Percentiles rank a stretch among this genome's conserved stretches.
Conservation (phyloP, 1,284 basidiomycete species). For the Dichomitus squalens region DNA sequence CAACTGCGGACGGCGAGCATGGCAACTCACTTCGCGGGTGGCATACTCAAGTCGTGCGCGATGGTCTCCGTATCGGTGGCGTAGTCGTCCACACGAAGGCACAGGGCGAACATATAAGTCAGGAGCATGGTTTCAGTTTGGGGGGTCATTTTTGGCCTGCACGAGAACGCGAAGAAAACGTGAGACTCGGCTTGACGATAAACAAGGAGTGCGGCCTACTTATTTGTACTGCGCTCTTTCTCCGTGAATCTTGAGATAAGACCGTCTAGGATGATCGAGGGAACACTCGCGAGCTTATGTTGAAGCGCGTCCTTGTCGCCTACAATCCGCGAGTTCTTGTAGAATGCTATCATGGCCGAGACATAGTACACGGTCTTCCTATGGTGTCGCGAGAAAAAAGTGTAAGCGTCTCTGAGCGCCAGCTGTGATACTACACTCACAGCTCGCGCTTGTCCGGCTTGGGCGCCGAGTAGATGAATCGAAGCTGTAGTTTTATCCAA, state of each 20-base stretch:
- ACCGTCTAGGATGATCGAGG: conserved; percentile 70
- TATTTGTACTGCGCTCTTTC: conserved; percentile 57
- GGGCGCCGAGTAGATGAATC: conserved; percentile 41
- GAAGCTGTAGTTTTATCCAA: conserved; percentile 70
- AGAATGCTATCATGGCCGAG: conserved; percentile 74
- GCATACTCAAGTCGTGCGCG: conserved; percentile 73
- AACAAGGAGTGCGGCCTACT: conserved; percentile 43
- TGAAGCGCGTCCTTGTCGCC: conserved; percentile 54
- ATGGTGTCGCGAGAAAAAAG: conserved; percentile 1
- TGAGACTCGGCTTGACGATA: neutral
- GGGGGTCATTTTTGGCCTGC: conserved; percentile 69
- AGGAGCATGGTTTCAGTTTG: conserved; percentile 72
- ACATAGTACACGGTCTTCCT: conserved; percentile 83
- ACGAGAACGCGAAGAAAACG: conserved; percentile 1
- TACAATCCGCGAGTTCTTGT: conserved; percentile 45
- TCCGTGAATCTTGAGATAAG: conserved; percentile 84
- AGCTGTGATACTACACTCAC: conserved; percentile 39
- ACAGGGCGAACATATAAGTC: conserved; percentile 79
- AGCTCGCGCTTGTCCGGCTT: conserved; percentile 58
- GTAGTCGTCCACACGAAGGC: conserved; percentile 78
- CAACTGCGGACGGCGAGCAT: neutral
- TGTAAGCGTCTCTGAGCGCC: neutral
- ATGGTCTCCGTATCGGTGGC: conserved; percentile 68
- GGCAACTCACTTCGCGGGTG: conserved; percentile 57
- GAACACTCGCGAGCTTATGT: conserved; percentile 60